Percentiles rank a stretch among this genome's conserved stretches.
Evolutionary conservation across 1,139 yeast genomes (phyloP).

Genomic region (Taphrina deformans): DNA sequence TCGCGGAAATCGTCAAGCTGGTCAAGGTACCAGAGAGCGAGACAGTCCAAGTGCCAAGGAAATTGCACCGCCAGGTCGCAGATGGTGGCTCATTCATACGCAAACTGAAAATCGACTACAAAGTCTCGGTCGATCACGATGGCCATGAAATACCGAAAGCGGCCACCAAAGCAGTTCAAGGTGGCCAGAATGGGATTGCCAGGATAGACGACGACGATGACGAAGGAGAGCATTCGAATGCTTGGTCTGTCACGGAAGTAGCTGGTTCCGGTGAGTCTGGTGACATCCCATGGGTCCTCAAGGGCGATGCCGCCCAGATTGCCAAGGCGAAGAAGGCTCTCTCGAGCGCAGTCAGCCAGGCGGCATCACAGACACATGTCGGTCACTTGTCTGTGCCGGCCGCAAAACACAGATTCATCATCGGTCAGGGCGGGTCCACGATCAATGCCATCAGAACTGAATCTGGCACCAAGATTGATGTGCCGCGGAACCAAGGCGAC

Average conservation of each 20-base stretch:
- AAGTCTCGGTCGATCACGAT: slow-evolving; percentile 69
- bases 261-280: slow-evolving; percentile 49
- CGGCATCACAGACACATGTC: slow-evolving; percentile 45
- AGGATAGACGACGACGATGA: slow-evolving; percentile 36
- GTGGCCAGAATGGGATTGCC: slow-evolving; percentile 25
- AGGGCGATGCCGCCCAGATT: slow-evolving; percentile 43
- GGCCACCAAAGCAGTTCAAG: neutral
- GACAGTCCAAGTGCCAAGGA: slow-evolving; percentile 41
- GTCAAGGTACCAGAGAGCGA: slow-evolving; percentile 53
- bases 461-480: slow-evolving; percentile 60
- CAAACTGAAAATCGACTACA: slow-evolving; percentile 56
- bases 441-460: slow-evolving; percentile 62
- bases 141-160: slow-evolving; percentile 34
- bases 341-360: slow-evolving; percentile 40
- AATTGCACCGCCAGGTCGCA: slow-evolving; percentile 32
- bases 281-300: slow-evolving; percentile 39
- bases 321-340: slow-evolving; percentile 46
- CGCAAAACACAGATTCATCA: slow-evolving; percentile 57
- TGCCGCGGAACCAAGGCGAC: slow-evolving; percentile 57
- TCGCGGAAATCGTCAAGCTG: slow-evolving; percentile 50
- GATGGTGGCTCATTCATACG: slow-evolving; percentile 59
- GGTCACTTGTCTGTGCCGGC: slow-evolving; percentile 56
- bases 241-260: slow-evolving; percentile 45
- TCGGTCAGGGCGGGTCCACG: slow-evolving; percentile 76
- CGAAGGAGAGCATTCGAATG: slow-evolving; percentile 26